Conservation (phyloP, 2,329 filamentous ascomycete species). For the Venturia aucupariae region DNA sequence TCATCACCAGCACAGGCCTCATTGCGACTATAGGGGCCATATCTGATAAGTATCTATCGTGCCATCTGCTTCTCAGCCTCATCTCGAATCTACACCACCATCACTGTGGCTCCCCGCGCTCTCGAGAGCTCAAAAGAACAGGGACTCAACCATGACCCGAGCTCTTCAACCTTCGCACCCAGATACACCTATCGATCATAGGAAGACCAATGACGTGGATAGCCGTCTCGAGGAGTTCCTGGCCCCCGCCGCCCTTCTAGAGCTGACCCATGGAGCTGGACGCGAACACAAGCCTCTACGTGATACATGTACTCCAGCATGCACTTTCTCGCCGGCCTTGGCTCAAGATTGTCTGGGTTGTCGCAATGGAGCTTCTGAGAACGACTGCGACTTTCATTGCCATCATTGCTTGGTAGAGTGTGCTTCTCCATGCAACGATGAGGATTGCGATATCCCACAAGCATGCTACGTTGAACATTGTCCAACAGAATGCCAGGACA, state of each 20-base stretch:
- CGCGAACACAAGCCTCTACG: not conserved
- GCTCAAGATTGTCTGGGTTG: slow-evolving; percentile 9
- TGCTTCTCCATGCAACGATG: slow-evolving; percentile 10
- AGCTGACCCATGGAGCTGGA: slow-evolving; percentile 6
- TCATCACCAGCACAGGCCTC: not conserved
- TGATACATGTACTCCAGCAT: slow-evolving; percentile 5
- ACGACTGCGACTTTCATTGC: slow-evolving; percentile 3
- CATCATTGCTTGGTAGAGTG: slow-evolving; percentile 5
- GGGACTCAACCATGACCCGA: not conserved
- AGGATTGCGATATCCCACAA: slow-evolving; percentile 10
- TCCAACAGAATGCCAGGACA: slow-evolving; percentile 10
- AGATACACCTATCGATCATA: not conserved
- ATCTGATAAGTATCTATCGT: not conserved
- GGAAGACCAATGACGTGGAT: not conserved
- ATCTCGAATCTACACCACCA: not conserved
- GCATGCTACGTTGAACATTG: slow-evolving; percentile 12
- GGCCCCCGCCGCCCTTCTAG: slow-evolving; percentile 5
- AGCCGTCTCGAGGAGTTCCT: not conserved
- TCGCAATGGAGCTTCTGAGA: not conserved
- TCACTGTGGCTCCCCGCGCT: not conserved
- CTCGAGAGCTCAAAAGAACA: not conserved
- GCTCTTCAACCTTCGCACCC: not conserved
- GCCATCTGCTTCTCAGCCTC: not conserved
- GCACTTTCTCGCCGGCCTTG: not conserved
- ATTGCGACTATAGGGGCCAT: not conserved